A percentile compares a stretch with the other conserved stretches of the same genome.
Conservation (phyloP, 23 red algal genomes). For the Gracilaria vermiculophylla region DNA sequence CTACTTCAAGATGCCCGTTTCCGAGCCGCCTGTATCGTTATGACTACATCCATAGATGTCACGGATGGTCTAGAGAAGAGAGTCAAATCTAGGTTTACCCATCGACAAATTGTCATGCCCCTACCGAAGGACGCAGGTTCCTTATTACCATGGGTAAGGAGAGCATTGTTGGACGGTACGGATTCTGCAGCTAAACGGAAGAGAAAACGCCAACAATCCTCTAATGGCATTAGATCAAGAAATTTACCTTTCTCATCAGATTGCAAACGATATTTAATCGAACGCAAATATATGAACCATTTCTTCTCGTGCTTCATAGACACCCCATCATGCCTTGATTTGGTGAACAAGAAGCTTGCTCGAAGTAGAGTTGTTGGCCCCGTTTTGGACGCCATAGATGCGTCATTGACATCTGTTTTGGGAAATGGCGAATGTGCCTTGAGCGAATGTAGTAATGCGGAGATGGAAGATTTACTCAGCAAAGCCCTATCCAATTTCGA, state of each 20-base stretch:
- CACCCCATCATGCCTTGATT: not conserved
- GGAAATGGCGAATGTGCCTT: not conserved
- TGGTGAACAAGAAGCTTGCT: conserved; percentile 8
- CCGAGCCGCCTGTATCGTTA: conserved; percentile 50
- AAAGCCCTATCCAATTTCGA: not conserved
- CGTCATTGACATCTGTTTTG: conserved; percentile 5
- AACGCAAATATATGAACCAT: not conserved
- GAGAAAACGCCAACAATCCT: not conserved
- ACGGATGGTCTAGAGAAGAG: conserved; percentile 63
- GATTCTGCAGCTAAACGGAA: not conserved
- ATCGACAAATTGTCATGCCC: conserved; percentile 41
- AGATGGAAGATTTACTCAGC: not conserved
- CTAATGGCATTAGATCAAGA: not conserved
- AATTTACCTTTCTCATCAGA: not conserved
- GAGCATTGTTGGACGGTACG: not conserved
- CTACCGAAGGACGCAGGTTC: not conserved
- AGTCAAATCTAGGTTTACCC: conserved; percentile 49
- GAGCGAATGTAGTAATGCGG: not conserved
- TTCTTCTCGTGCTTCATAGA: conserved; percentile 4
- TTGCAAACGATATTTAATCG: too few relatives aligned
- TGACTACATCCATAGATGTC: conserved; percentile 40
- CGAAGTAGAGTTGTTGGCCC: conserved; percentile 9
- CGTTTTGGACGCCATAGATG: conserved; percentile 25
- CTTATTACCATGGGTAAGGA: not conserved
- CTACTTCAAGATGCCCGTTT: conserved; percentile 32